These are phyloP conservation scores for Hyphopichia fennica DNA, from an alignment of 1,139 yeast species.

Conservation along the genomic window DNA sequence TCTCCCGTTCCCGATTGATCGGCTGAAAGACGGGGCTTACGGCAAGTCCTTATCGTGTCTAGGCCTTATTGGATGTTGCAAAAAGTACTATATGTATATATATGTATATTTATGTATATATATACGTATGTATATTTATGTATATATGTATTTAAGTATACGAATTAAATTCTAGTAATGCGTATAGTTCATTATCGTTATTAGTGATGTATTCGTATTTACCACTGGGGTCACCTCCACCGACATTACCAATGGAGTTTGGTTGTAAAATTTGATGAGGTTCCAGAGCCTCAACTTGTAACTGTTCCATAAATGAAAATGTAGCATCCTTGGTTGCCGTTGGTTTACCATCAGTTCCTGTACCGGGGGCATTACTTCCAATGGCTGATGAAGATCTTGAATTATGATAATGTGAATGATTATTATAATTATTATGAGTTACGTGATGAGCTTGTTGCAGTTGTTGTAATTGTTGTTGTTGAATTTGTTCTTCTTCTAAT, in stretches of 20 bases:
- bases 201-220: conserved; percentile 21
- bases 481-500: conserved; percentile 22
- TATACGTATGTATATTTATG: background rate
- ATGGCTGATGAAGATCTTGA: background rate
- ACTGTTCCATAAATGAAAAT: conserved; percentile 29
- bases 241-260: conserved; percentile 8
- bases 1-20: too few species aligned
- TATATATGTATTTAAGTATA: conserved; percentile 23
- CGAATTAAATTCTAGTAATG: conserved; percentile 45
- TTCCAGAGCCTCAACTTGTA: conserved; percentile 16
- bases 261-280: background rate
- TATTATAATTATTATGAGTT: conserved; percentile 3
- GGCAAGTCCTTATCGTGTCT: too few species aligned
- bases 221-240: conserved; percentile 6
- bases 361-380: background rate
- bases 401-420: background rate
- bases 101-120: background rate
- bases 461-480: conserved; percentile 5
- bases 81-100: background rate
- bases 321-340: conserved; percentile 19
- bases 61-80: too few species aligned
- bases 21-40: too few species aligned
- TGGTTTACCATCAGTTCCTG: background rate
- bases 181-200: conserved; percentile 29
- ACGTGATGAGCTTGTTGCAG: conserved; percentile 1